phyloP scores from a whole-genome alignment of 2,329 filamentous ascomycete genomes.

The Rutstroemia sp. region DNA sequence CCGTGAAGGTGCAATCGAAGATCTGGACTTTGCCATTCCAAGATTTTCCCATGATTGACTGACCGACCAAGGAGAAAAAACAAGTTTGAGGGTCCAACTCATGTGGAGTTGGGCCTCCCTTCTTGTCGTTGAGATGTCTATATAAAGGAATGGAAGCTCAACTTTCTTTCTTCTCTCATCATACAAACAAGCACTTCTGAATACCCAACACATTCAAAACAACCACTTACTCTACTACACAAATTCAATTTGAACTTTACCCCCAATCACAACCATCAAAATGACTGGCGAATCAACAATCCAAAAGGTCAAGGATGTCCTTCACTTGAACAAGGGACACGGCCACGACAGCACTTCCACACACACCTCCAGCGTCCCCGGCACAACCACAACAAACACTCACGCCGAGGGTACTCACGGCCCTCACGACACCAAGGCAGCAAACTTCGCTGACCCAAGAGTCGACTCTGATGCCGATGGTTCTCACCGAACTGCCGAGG shows the following conservation, averaged over 20 bases:
- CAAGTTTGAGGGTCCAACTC: neutral
- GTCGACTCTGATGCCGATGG: too few relatives aligned
- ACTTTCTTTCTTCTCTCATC: neutral
- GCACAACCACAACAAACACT: conserved; percentile 4
- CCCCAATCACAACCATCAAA: conserved; percentile 31
- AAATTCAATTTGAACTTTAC: neutral
- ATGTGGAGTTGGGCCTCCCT: neutral
- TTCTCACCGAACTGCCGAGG: too few relatives aligned
- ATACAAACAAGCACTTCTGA: neutral
- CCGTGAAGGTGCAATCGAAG: neutral
- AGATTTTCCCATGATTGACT: neutral
- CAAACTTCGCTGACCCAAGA: too few relatives aligned
- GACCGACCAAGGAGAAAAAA: neutral
- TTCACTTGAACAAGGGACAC: conserved; percentile 27
- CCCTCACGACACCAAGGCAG: too few relatives aligned
- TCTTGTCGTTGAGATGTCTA: neutral
- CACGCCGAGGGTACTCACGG: neutral
- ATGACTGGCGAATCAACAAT: conserved; percentile 29
- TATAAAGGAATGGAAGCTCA: neutral
- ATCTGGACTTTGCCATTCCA: neutral
- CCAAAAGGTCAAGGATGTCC: conserved; percentile 40
- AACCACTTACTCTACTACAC: neutral
- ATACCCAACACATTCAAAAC: neutral
- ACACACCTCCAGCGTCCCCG: conserved; percentile 12
- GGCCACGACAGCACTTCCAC: conserved; percentile 7